Percentiles rank a stretch among this genome's conserved stretches.
Conservation (phyloP, 2,329 filamentous ascomycete species). For the Immersiporthe knoxdaviesiana region DNA sequence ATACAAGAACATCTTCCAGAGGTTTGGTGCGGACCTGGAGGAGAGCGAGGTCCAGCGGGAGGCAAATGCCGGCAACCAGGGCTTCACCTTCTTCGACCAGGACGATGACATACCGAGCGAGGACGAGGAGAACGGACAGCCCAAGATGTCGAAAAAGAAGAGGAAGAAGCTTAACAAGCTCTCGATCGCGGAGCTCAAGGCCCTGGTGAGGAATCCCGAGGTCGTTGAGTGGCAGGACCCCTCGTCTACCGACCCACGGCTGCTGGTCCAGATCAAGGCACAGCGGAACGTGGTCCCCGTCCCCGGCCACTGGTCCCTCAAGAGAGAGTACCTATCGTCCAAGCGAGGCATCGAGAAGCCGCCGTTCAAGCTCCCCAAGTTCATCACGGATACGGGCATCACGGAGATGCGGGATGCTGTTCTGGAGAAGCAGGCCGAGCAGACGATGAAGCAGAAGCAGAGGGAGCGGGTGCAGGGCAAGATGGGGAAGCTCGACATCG, state of each 20-base stretch:
- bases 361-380: slow-evolving; percentile 88
- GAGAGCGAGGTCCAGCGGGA: slow-evolving; percentile 69
- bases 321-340: slow-evolving; percentile 94
- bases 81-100: slow-evolving; percentile 81
- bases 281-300: slow-evolving; percentile 96
- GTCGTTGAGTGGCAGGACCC: slow-evolving; percentile 98
- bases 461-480: slow-evolving; percentile 92
- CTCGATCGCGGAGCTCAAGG: slow-evolving; percentile 93
- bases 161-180: slow-evolving; percentile 89
- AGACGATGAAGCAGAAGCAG: slow-evolving; percentile 92
- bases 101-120: slow-evolving; percentile 87
- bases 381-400: slow-evolving; percentile 97
- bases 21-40: slow-evolving; percentile 70
- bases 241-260: slow-evolving; percentile 82
- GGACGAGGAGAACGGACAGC: slow-evolving; percentile 68
- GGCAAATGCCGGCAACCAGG: slow-evolving; percentile 72
- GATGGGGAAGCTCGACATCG: slow-evolving; percentile 96
- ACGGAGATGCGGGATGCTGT: slow-evolving; percentile 97
- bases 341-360: slow-evolving; percentile 97
- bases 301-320: slow-evolving; percentile 90
- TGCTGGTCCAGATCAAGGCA: slow-evolving; percentile 93
- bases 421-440: slow-evolving; percentile 91
- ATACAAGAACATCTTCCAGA: slow-evolving; percentile 81
- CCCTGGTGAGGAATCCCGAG: slow-evolving; percentile 86
- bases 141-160: slow-evolving; percentile 91